Base-by-base conservation (phyloP, 768 basidiomycete genomes). In the Suillus tomentosus region DNA sequence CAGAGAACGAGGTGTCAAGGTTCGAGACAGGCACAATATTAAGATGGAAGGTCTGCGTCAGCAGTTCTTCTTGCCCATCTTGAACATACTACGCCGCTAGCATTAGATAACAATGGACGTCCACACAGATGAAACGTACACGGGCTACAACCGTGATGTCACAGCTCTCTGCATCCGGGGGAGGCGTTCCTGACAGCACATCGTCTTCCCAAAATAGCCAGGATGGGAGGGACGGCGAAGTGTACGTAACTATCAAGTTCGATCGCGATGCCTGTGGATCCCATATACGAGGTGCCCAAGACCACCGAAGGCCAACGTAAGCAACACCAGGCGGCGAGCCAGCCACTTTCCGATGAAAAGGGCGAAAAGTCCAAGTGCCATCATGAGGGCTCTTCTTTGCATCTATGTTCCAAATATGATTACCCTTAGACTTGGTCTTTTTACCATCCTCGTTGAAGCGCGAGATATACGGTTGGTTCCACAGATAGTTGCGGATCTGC, bases 371-470 rank as follows among this genome's bases (percentile, higher is more conserved):
- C 95, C 95, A 98, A 67, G 84, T 79, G 48, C 89, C 86, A 56
- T 91, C 91, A 27, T 31, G 51, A 53, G 79, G 80, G 27, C 79
- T 73, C 76, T 93, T 96, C 79, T 87, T 93, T n/a, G 95, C 96
- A 71, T 98, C 94, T 59, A 99, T 91, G 72, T 95, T 96, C 96
- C 96, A 99, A 68, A 98, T 97, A 71, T 99, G 96, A 78, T 99
- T 99, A 55, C 96, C 96, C 80, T 97, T 97, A 61, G 94, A 96
- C 78, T 99, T 99, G 27, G 96, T 93, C 79, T 99, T 99, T 78
- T 98, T 98, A 42, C 96, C 96, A 74, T 99, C 96, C 72, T 98
- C 95, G 74, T 99, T 99, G 82, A 96, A 99, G 37, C 96, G 92
- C 36, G 95, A 89, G 73, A 99, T 99, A 74, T 91, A 89, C 37